Base-by-base conservation (phyloP, 352 stramenopile species). In the Pythium rishiriense region DNA sequence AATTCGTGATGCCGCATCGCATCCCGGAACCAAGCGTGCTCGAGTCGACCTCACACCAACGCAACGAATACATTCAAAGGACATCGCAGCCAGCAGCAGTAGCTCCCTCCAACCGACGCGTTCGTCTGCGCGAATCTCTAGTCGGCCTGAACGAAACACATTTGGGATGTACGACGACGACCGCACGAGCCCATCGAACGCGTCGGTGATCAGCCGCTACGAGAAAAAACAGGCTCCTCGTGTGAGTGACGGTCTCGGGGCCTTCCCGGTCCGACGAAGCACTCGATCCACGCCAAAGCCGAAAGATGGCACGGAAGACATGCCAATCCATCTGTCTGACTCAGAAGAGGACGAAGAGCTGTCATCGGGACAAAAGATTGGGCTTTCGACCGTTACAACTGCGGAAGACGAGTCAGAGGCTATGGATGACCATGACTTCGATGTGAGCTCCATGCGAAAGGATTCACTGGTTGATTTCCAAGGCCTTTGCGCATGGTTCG, bases 281-380 rank as follows among this genome's bases (percentile, higher is more conserved):
- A 60, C 31, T n/a, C 51, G 61, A 4, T 35, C 31, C 4, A 31
- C 50, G 6, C 24, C 37, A 11, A 62, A 62, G 21, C 41, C 35
- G 33, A 62, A 60, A 31, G 63, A 62, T 47, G 63, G 53, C 22
- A 63, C 63, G 10, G 55, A 62, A 53, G 63, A 64, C 35, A 70
- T 70, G 63, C 63, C 63, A 10, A 70, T 70, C 29, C 48, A 65
- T 52, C 39, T 70, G 1, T 64, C 56, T 21, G 63, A 70, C 37
- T 70, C 63, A 7, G 56, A 70, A 15, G 53, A 62, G 12, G 63
- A 70, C 17, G 47, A 62, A 0, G 63, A 58, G 1, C 41, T 22
- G 15, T 47, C 35, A 33, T 48, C 25, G 7, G 24, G 10, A 22
- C 35, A 55, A 14, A 46, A 55, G 25, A 24, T 12, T 3, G 39